Conservation (phyloP, 139 green algal species). For the Picochlorum sp. region DNA sequence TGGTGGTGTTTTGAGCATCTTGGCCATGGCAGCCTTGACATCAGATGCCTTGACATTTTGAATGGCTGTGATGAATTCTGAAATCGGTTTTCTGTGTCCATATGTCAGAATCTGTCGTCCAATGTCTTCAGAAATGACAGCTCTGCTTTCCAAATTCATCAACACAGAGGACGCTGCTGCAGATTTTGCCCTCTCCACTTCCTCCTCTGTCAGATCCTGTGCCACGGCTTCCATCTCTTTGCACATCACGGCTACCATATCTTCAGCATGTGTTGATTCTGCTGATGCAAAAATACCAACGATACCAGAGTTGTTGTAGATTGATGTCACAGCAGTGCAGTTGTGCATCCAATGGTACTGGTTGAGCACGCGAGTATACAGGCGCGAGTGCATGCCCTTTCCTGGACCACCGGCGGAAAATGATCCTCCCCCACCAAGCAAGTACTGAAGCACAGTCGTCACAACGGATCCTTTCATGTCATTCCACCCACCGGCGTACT, state of each 20-base stretch:
- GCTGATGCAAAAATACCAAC: constrained; percentile 64
- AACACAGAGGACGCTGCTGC: constrained; percentile 65
- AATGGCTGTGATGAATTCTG: constrained; percentile 36
- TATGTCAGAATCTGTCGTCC: constrained; percentile 93
- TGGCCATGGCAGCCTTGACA: constrained; percentile 27
- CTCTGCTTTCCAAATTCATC: constrained; percentile 89
- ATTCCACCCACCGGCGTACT: constrained; percentile 74
- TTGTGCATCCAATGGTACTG: constrained; percentile 67
- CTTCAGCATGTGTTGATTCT: constrained; percentile 28
- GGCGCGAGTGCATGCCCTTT: constrained; percentile 95
- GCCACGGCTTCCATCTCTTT: constrained; percentile 48
- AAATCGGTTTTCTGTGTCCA: constrained; percentile 45
- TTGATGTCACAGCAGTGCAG: constrained; percentile 74
- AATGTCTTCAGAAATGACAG: constrained; percentile 89
- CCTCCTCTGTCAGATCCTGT: constrained; percentile 44
- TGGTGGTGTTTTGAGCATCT: constrained; percentile 40
- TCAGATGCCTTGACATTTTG: constrained; percentile 29
- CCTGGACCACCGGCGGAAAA: constrained; percentile 83
- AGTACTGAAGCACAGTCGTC: constrained; percentile 79
- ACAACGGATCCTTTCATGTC: constrained; percentile 75
- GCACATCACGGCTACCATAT: constrained; percentile 44
- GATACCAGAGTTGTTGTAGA: constrained; percentile 87
- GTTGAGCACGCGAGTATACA: constrained; percentile 94
- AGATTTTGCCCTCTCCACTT: constrained; percentile 85
- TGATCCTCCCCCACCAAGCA: constrained; percentile 86